Percentiles rank a stretch among this genome's conserved stretches.
phyloP scores from a whole-genome alignment of 2,329 filamentous ascomycete genomes.

The Aureobasidium musti region DNA sequence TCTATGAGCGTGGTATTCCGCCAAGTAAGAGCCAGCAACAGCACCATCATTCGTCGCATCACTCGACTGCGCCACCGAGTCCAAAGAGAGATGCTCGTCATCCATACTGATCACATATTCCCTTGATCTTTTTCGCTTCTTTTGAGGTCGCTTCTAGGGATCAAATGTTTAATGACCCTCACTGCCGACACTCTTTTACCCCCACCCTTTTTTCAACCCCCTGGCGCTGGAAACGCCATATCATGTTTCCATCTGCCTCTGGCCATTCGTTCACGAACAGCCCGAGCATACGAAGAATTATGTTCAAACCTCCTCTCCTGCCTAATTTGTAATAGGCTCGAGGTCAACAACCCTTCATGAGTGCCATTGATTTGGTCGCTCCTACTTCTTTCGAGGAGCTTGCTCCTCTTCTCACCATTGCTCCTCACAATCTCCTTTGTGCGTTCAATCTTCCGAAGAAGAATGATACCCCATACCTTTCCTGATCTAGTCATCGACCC shows the following conservation, averaged over 20 bases:
- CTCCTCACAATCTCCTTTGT: slow-evolving; percentile 24
- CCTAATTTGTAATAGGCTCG: slow-evolving; percentile 26
- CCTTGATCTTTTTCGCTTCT: slow-evolving; percentile 2
- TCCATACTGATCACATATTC: slow-evolving; percentile 9
- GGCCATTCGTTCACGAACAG: slow-evolving; percentile 24
- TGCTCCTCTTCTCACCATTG: slow-evolving; percentile 9
- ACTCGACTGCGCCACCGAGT: slow-evolving; percentile 26
- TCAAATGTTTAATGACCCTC: slow-evolving; percentile 18
- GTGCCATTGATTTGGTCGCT: slow-evolving; percentile 4
- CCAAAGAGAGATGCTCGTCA: slow-evolving; percentile 24
- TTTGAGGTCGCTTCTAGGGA: slow-evolving; percentile 9
- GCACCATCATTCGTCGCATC: slow-evolving; percentile 13
- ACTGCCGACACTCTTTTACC: not conserved
- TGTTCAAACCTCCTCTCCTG: slow-evolving; percentile 20
- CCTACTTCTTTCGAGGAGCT: slow-evolving; percentile 12
- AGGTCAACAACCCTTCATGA: slow-evolving; percentile 24
- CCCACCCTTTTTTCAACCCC: not conserved
- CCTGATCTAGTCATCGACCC: not conserved
- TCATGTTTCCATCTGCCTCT: slow-evolving; percentile 8
- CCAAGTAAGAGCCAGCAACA: slow-evolving; percentile 16
- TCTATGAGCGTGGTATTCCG: slow-evolving; percentile 18
- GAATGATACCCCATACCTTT: slow-evolving; percentile 15
- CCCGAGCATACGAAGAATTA: slow-evolving; percentile 15
- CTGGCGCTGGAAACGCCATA: slow-evolving; percentile 20
- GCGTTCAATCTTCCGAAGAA: slow-evolving; percentile 19